Evolutionary conservation across 2,329 filamentous ascomycete genomes (phyloP).

Genomic region (Magnaporthales sp.): DNA sequence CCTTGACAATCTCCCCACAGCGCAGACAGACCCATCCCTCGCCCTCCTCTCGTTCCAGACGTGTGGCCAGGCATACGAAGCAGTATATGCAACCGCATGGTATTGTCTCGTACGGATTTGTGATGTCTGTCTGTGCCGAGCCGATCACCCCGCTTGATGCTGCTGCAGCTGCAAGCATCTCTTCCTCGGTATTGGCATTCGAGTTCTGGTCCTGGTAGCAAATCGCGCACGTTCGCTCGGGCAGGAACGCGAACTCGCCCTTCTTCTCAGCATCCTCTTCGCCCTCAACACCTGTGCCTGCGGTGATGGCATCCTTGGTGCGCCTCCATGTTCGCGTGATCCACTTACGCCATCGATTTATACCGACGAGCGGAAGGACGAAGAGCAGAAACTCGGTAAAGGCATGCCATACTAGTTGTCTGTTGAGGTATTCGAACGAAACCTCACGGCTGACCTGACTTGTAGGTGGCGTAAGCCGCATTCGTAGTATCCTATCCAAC

Average conservation of each 20-base stretch:
- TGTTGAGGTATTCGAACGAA: conserved; percentile 94
- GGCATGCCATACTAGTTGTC: conserved; percentile 98
- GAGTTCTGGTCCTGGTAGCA: conserved; percentile 93
- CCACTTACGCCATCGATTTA: conserved; percentile 87
- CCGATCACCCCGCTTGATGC: conserved; percentile 72
- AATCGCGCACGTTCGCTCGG: conserved; percentile 90
- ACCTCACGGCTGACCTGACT: conserved; percentile 85
- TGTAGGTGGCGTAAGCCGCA: conserved; percentile 77
- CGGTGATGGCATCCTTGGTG: conserved; percentile 55
- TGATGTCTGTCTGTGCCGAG: conserved; percentile 85
- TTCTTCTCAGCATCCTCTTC: conserved; percentile 41
- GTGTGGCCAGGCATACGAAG: conserved; percentile 87
- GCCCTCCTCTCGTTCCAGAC: conserved; percentile 85
- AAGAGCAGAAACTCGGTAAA: conserved; percentile 99
- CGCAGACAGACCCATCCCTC: conserved; percentile 89
- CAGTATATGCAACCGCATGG: conserved; percentile 92
- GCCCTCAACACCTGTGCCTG: conserved; percentile 35
- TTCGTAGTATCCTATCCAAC: conserved; percentile 72
- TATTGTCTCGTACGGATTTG: conserved; percentile 88
- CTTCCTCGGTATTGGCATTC: conserved; percentile 57
- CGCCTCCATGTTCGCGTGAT: conserved; percentile 79
- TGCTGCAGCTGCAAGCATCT: conserved; percentile 58
- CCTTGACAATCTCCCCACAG: conserved; percentile 74
- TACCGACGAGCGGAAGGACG: conserved; percentile 90
- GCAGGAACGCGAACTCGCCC: conserved; percentile 77